Base-by-base conservation (phyloP, 805 yeast genomes). In the Peterozyma xylosa region DNA sequence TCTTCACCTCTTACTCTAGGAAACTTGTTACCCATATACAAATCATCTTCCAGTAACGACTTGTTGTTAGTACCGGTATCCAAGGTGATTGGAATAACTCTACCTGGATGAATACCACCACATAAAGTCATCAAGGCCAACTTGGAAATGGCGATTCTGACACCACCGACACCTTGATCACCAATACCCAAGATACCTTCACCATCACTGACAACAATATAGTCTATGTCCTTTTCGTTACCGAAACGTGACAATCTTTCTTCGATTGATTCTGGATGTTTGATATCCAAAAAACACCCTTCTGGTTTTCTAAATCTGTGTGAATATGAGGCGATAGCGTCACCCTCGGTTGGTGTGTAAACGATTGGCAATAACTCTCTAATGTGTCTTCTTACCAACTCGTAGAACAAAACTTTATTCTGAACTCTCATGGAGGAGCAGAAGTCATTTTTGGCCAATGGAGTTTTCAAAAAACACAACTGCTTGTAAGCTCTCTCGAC, bases 131-230 rank as follows among this genome's bases (percentile, higher is more conserved):
- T 91, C 49, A 91, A 73, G 11, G 93, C 95, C 54, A 91, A 77
- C 63, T 93, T 93, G 40, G 97, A 91, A 52, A 87, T 82, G 43
- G 96, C 76, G 49, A 93, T 91, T 64, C 97, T 85, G 47, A 89
- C 76, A 59, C 96, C 96, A 54, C 98, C 97, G 35, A 87, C 96
- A 66, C 99, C 98, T 70, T 91, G 97, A 65, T 93, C 98, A 50
- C 99, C 99, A 58, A 91, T 90, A 51, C 99, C 98, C 51, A 91
- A 74, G 52, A 91, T 91, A 49, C 96, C 98, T 64, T 91, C 97
- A 53, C 96, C 93, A 60, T 91, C 99, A n/a, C 95, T 80, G 3
- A 93, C 95, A 43, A 90, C 96, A 50, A 93, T 84, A 67, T 91
- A 91, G 62, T 91, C 98, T 34, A 93, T 83, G 61, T 90, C 96